phyloP scores from a whole-genome alignment of 2,329 filamentous ascomycete species.

The Cyclaneusma minus region DNA sequence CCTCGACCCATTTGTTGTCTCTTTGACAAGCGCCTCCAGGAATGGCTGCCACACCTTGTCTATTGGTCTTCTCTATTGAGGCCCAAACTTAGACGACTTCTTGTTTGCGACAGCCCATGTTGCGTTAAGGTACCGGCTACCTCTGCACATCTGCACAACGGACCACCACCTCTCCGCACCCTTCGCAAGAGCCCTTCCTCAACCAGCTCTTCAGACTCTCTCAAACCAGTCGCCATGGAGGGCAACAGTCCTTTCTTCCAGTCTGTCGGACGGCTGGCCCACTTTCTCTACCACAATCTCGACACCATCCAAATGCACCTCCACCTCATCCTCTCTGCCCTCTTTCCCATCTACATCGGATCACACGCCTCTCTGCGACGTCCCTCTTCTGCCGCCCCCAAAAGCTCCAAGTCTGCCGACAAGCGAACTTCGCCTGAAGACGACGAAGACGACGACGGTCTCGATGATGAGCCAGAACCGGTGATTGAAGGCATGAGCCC shows the following conservation, averaged over 20 bases:
- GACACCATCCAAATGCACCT: slow-evolving; percentile 14
- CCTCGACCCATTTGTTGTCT: too few species aligned
- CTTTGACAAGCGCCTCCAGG: too few species aligned
- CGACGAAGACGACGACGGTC: slow-evolving; percentile 29
- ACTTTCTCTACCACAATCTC: slow-evolving; percentile 5
- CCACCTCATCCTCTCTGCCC: slow-evolving; percentile 50
- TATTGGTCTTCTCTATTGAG: too few species aligned
- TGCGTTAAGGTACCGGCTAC: neutral
- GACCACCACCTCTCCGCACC: slow-evolving; percentile 1
- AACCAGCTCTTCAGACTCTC: too few species aligned
- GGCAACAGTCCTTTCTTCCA: slow-evolving; percentile 12
- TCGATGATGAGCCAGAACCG: slow-evolving; percentile 39
- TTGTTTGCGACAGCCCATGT: too few species aligned
- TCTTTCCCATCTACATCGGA: slow-evolving; percentile 73
- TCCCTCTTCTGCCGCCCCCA: slow-evolving; percentile 59
- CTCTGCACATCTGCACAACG: neutral
- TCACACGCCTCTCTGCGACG: slow-evolving; percentile 74
- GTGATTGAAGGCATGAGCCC: slow-evolving; percentile 55
- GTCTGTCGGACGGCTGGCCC: slow-evolving; percentile 10
- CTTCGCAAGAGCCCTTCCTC: too few species aligned
- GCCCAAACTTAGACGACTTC: too few species aligned
- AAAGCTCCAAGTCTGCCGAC: slow-evolving; percentile 24
- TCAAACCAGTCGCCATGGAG: slow-evolving; percentile 4
- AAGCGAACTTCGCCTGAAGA: slow-evolving; percentile 18
- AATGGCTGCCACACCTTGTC: too few species aligned